Evolutionary conservation across 73 alveolate species (phyloP), one percentile per base, ranked within the genome.

Genomic region (Diophrys appendiculata): DNA sequence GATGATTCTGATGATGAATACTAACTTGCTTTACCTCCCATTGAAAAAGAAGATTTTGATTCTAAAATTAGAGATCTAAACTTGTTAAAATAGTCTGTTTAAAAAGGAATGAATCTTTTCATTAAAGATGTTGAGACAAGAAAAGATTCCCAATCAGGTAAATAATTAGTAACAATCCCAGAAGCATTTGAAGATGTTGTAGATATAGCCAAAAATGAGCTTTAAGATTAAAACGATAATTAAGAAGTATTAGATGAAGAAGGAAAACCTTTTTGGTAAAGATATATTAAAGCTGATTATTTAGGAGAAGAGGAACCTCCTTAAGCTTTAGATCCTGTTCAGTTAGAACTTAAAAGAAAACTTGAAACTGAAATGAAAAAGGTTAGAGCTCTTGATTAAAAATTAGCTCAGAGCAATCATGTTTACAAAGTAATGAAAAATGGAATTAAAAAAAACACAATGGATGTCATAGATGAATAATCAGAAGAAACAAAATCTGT

Each of bases 201-300:
- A 2, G 87, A 76, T 23, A 76, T 83, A 23, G 87, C 75, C 8
- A 65, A 32, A 26, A 70, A 75, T 30, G 91, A 83, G 31, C 55
- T 67, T 28, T 2, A 75, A 76, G 91, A 75, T 30, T 74, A 64
- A 0, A 30, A 34, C 1, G 77, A 79, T 1, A 27, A 76, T 1
- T 54, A 11, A 8, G 86, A 76, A 33, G 68, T 82, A 22, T 67
- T 34, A 0, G 91, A 83, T 67, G 91, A 83, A 29, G 68, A 72
- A 2, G 91, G 91, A 0, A 76, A 83, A 56, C 91, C 91, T 2
- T 76, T 83, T 52, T 83, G 91, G 91, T 68, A 52, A 69, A 83
- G 79, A 33, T 83, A 76, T 78, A 52, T 83, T 14, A 83, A 83
- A 35, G 82, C 67, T 0, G 91, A 83, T 65, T 83, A 83, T 65